Evolutionary conservation across 208 protist genomes (phyloP).

Genomic region (Perkinsela sp.): DNA sequence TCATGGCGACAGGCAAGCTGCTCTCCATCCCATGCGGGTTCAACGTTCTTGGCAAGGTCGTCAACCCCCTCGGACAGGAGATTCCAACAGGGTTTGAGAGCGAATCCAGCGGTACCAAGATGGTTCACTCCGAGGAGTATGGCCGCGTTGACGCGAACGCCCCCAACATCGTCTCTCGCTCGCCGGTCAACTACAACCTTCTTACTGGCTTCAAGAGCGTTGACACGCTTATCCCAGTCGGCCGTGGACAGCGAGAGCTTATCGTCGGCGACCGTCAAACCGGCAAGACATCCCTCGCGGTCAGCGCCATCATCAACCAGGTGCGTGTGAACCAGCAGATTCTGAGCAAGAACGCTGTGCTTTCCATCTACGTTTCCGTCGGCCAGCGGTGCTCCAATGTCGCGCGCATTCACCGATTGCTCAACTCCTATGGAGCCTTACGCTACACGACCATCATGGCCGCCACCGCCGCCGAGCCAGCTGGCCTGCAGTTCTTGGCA

Average conservation of each 20-base stretch:
- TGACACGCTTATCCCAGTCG: constrained; percentile 70
- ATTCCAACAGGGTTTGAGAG: constrained; percentile 20
- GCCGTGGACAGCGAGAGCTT: constrained; percentile 69
- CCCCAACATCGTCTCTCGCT: constrained; percentile 65
- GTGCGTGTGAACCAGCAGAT: constrained; percentile 52
- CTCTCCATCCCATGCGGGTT: constrained; percentile 41
- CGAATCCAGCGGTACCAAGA: constrained; percentile 13
- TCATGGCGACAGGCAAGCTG: constrained; percentile 45
- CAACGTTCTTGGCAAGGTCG: constrained; percentile 45
- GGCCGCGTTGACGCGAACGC: constrained; percentile 59
- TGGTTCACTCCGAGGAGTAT: constrained; percentile 13
- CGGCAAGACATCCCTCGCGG: constrained; percentile 67
- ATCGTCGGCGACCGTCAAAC: constrained; percentile 75
- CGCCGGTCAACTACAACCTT: constrained; percentile 69
- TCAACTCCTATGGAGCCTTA: constrained; percentile 43
- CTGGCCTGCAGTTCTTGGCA: constrained; percentile 62
- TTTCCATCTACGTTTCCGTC: constrained; percentile 69
- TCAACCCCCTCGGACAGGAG: constrained; percentile 45
- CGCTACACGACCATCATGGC: constrained; percentile 63
- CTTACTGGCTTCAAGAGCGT: constrained; percentile 68
- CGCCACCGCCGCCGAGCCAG: constrained; percentile 59
- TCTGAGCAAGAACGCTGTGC: constrained; percentile 54
- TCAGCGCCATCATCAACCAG: constrained; percentile 74
- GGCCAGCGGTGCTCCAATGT: constrained; percentile 72
- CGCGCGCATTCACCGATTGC: constrained; percentile 51